A percentile compares a stretch with the other conserved stretches of the same genome.
Evolutionary conservation across 202 grass and related monocot genomes (phyloP).

Genomic region (Schoenoplectus tabernaemontani): DNA sequence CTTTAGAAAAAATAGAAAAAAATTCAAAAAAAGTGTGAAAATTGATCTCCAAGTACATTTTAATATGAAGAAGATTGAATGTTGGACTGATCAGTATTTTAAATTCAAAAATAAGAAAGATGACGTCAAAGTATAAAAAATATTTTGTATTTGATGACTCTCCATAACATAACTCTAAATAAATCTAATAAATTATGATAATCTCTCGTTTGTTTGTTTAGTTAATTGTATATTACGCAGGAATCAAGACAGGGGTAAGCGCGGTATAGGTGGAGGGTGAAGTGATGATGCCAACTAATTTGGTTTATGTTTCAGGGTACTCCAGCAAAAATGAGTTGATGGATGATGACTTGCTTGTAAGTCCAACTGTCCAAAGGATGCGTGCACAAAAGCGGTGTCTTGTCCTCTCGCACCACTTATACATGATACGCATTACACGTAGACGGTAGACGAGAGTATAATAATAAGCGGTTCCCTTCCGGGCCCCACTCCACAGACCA

Average conservation of each 20-base stretch:
- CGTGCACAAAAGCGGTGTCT: constrained; percentile 24
- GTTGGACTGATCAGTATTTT: no score
- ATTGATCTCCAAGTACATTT: no score
- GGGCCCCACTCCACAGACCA: not conserved
- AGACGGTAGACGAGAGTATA: not conserved
- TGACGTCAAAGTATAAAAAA: no score
- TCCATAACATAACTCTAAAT: no score
- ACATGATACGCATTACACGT: not conserved
- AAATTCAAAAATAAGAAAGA: no score
- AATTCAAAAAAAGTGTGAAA: no score
- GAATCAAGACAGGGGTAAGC: not conserved
- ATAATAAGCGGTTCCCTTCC: not conserved
- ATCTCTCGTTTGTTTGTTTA: no score
- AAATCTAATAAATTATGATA: no score
- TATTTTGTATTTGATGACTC: no score
- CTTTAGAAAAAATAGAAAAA: no score
- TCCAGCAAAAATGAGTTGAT: not conserved
- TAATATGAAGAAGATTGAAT: no score
- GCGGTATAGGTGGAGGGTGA: not conserved
- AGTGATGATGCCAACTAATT: not conserved
- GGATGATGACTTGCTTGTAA: not conserved
- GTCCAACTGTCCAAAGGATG: not conserved
- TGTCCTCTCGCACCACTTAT: constrained; percentile 4
- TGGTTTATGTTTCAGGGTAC: not conserved
- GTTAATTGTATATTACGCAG: no score